Base-by-base conservation (phyloP, 2,329 filamentous ascomycete genomes). In the Aspergillus ibericus region DNA sequence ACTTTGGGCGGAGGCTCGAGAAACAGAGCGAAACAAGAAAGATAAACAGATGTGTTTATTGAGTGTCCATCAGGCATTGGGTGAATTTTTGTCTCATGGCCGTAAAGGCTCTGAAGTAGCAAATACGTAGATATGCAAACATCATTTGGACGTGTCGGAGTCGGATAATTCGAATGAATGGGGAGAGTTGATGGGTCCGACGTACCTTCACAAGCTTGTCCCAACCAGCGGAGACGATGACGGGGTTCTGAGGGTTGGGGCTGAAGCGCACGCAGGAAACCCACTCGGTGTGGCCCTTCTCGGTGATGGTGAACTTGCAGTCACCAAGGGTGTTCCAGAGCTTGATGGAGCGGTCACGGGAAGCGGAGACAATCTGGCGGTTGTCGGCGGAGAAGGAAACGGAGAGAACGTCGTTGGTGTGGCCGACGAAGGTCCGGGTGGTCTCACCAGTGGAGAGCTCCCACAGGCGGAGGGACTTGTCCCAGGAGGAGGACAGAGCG, bases 271-370 rank as follows among this genome's bases (percentile, higher is more conserved):
- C 95, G 86, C 93, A 98, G 66, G 93, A 97, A 73, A 96, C 95
- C 95, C 95, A 99, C 83, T 99, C 95, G 82, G 92, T 92, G 88
- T 99, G 95, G 80, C 95, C 95, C 90, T 99, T 99, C 80, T 99
- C 95, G 83, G 92, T 96, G 86, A 99, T 98, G 85, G 93, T 99
- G 89, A 88, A 99, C 88, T 99, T 99, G 93, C 95, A 99, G 88
- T 99, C 95, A 83, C 95, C 95, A 70, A 99, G 92, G 74, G 95
- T 99, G 88, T 99, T 99, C 95, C 95, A 99, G 76, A 99, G 89
- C 91, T 98, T 99, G 88, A 99, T 98, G 77, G 91, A 92, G 80
- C 92, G 90, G 86, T 99, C 95, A 81, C 95, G 93, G 68, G 95
- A 98, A 71, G 93, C 95, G 70, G 95, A 98, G 75, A 98, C 95